These are phyloP conservation scores for Arthrobotrys pseudoclavata DNA, from an alignment of 2,329 filamentous ascomycete genomes.

Conservation along the genomic window DNA sequence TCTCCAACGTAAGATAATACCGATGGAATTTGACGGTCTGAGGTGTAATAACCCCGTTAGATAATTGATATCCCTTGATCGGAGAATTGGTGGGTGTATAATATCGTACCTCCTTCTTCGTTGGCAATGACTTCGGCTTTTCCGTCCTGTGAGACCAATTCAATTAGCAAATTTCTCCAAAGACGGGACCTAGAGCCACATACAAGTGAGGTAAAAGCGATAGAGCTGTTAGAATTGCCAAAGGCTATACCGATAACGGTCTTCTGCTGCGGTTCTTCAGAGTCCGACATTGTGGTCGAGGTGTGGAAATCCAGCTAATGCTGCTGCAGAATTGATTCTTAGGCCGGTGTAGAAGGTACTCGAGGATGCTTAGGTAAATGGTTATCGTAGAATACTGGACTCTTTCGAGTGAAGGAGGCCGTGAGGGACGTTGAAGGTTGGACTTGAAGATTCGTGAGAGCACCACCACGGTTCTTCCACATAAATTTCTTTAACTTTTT, in stretches of 20 bases:
- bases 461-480: constrained; percentile 22
- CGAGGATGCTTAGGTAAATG: constrained; percentile 15
- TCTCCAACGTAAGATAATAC: constrained; percentile 94
- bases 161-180: constrained; percentile 31
- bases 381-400: background rate
- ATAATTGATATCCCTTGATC: constrained; percentile 44
- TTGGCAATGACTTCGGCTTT: constrained; percentile 98
- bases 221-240: constrained; percentile 98
- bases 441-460: constrained; percentile 35
- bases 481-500: constrained; percentile 59
- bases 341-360: background rate
- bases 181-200: constrained; percentile 61
- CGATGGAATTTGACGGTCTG: constrained; percentile 96
- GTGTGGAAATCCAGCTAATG: background rate
- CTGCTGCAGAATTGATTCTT: constrained; percentile 14
- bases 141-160: constrained; percentile 73
- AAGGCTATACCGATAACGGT: constrained; percentile 94
- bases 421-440: constrained; percentile 17
- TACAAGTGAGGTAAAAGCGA: constrained; percentile 83
- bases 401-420: background rate
- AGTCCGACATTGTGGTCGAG: constrained; percentile 50
- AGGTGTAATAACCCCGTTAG: constrained; percentile 16
- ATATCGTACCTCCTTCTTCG: constrained; percentile 86
- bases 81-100: background rate
- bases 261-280: constrained; percentile 66